Evolutionary conservation across 768 basidiomycete genomes (phyloP).

Genomic region (Rubroboletus satanas): DNA sequence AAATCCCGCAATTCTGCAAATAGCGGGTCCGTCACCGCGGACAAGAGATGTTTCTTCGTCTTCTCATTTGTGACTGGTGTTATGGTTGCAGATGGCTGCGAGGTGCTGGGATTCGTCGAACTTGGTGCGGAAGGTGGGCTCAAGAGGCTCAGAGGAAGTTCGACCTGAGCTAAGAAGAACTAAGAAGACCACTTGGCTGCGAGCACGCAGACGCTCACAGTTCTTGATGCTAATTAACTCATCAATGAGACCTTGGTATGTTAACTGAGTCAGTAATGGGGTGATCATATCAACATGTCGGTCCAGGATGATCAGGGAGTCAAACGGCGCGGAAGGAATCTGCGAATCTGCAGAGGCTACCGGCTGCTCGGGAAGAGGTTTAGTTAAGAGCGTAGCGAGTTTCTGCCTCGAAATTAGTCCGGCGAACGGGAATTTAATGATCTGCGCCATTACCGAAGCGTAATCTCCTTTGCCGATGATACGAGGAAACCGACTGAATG

Average conservation of each 20-base stretch:
- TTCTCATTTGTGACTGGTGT: slow-evolving; percentile 65
- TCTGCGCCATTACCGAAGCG: slow-evolving; percentile 53
- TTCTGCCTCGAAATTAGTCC: slow-evolving; percentile 45
- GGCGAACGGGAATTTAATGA: background rate
- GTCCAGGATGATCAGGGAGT: slow-evolving; percentile 86
- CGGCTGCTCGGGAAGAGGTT: slow-evolving; percentile 46
- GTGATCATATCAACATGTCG: slow-evolving; percentile 94
- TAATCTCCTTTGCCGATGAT: slow-evolving; percentile 92
- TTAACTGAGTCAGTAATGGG: slow-evolving; percentile 90
- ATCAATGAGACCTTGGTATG: slow-evolving; percentile 94
- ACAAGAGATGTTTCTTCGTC: slow-evolving; percentile 86
- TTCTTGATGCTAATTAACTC: slow-evolving; percentile 89
- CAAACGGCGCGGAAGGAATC: slow-evolving; percentile 59
- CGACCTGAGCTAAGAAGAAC: slow-evolving; percentile 59
- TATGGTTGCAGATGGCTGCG: slow-evolving; percentile 42
- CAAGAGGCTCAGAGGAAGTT: slow-evolving; percentile 70
- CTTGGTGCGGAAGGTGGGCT: slow-evolving; percentile 50
- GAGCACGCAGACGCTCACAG: slow-evolving; percentile 47
- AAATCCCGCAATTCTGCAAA: slow-evolving; percentile 82
- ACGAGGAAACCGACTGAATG: slow-evolving; percentile 87
- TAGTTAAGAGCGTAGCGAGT: slow-evolving; percentile 66
- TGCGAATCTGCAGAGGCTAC: slow-evolving; percentile 39
- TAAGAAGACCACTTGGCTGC: background rate
- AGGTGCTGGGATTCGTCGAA: slow-evolving; percentile 36
- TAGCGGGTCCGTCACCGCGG: slow-evolving; percentile 74